These are phyloP conservation scores for Thielaviopsis ethacetica DNA, from an alignment of 2,329 filamentous ascomycete genomes.

Conservation along the genomic window DNA sequence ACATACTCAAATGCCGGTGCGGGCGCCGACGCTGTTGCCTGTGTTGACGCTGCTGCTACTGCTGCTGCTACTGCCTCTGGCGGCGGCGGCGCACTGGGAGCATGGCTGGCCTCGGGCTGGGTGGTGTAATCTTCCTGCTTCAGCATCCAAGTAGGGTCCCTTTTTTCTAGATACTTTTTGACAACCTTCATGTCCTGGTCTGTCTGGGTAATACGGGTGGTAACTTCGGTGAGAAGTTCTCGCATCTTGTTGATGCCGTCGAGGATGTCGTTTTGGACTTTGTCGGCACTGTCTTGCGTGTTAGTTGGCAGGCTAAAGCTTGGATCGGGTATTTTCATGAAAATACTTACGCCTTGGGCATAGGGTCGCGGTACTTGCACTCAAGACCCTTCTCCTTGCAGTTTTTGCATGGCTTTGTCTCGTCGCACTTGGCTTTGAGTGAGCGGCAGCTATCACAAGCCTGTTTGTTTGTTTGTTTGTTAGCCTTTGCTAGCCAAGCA, in stretches of 20 bases:
- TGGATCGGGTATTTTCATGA: too few species aligned
- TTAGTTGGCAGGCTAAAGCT: not conserved
- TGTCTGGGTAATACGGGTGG: not conserved
- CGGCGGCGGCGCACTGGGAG: not conserved
- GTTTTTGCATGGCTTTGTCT: slow-evolving; percentile 67
- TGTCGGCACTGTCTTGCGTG: slow-evolving; percentile 32
- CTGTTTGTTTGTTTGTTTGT: too few species aligned
- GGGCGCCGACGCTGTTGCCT: not conserved
- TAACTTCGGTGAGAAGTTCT: slow-evolving; percentile 9
- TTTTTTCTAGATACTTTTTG: slow-evolving; percentile 13
- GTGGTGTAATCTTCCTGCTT: slow-evolving; percentile 5
- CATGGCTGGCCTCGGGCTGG: not conserved
- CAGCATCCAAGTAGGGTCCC: slow-evolving; percentile 3
- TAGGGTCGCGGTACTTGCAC: slow-evolving; percentile 81
- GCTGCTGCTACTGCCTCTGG: not conserved
- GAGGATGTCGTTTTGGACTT: slow-evolving; percentile 42
- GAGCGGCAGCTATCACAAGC: slow-evolving; percentile 83
- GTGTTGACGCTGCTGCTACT: too few species aligned
- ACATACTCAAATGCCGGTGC: not conserved
- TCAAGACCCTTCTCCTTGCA: slow-evolving; percentile 74
- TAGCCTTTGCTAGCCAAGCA: slow-evolving; percentile 10
- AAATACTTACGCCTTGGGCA: slow-evolving; percentile 70
- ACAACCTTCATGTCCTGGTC: slow-evolving; percentile 6
- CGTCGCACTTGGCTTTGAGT: slow-evolving; percentile 83
- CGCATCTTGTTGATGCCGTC: slow-evolving; percentile 33